Conservation (phyloP, 805 yeast species). For the Tetrapisispora fleetii region DNA sequence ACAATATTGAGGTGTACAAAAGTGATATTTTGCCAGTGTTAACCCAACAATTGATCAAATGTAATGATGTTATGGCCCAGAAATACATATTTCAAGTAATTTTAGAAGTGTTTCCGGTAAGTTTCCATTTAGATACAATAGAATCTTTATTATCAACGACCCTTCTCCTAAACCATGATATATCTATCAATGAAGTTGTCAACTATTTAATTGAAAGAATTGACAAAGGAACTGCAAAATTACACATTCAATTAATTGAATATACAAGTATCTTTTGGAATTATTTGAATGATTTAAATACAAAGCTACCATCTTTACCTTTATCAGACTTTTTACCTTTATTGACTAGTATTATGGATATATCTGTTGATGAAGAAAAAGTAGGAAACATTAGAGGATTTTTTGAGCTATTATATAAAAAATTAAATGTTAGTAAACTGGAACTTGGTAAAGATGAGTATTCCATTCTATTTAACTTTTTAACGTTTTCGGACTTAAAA, state of each 20-base stretch:
- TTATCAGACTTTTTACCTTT: slow-evolving; percentile 54
- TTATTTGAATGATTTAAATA: slow-evolving; percentile 47
- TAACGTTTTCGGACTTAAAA: neutral
- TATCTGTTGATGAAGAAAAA: neutral
- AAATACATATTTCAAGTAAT: slow-evolving; percentile 81
- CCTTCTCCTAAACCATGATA: slow-evolving; percentile 53
- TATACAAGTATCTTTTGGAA: slow-evolving; percentile 47
- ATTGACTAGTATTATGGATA: slow-evolving; percentile 22
- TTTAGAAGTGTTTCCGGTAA: slow-evolving; percentile 88
- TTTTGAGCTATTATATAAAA: slow-evolving; percentile 1
- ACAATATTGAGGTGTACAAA: slow-evolving; percentile 41
- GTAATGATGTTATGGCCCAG: slow-evolving; percentile 85
- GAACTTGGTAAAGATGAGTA: neutral
- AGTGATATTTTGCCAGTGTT: slow-evolving; percentile 60
- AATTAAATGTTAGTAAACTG: neutral
- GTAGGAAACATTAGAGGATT: slow-evolving; percentile 1
- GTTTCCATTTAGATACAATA: slow-evolving; percentile 70
- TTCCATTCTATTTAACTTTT: neutral
- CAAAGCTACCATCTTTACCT: slow-evolving; percentile 53
- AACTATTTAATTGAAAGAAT: slow-evolving; percentile 66
- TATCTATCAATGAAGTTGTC: slow-evolving; percentile 54
- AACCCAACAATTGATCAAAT: slow-evolving; percentile 82
- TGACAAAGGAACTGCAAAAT: slow-evolving; percentile 2
- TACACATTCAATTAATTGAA: slow-evolving; percentile 1
- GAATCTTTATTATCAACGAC: slow-evolving; percentile 56